phyloP scores from a whole-genome alignment of 805 yeast species.

The Metschnikowia gelsemii region DNA sequence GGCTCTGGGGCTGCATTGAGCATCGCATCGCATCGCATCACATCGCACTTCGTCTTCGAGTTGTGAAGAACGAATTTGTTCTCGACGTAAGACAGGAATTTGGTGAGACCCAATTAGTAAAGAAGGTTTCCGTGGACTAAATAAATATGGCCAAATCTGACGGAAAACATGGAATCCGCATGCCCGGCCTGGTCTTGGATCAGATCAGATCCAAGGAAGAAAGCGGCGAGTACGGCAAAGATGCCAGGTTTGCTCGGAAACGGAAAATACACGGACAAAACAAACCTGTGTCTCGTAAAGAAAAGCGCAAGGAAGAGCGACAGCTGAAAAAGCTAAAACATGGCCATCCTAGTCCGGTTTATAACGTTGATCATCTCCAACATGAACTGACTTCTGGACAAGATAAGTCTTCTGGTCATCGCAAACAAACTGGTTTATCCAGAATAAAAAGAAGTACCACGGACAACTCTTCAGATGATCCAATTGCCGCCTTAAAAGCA shows the following conservation, averaged over 20 bases:
- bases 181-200: slow-evolving; percentile 56
- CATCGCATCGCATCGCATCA: no score
- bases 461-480: slow-evolving; percentile 23
- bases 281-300: slow-evolving; percentile 32
- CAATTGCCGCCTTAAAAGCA: slow-evolving; percentile 20
- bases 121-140: no score
- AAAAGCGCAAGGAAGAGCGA: slow-evolving; percentile 37
- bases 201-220: slow-evolving; percentile 45
- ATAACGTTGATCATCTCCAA: no score
- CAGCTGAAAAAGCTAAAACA: slow-evolving; percentile 32
- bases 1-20: no score
- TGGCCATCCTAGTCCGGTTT: no score
- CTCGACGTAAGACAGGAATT: no score
- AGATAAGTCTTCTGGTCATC: not conserved
- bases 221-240: slow-evolving; percentile 45
- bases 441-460: not conserved
- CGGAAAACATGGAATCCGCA: slow-evolving; percentile 47
- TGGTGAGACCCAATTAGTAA: no score
- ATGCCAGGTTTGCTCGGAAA: slow-evolving; percentile 25
- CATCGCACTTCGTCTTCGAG: no score
- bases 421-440: not conserved
- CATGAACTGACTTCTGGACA: not conserved
- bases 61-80: no score
- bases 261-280: slow-evolving; percentile 25
- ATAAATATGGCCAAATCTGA: slow-evolving; percentile 13